Conservation (phyloP, 768 basidiomycete species). For the Vishniacozyma victoriae region DNA sequence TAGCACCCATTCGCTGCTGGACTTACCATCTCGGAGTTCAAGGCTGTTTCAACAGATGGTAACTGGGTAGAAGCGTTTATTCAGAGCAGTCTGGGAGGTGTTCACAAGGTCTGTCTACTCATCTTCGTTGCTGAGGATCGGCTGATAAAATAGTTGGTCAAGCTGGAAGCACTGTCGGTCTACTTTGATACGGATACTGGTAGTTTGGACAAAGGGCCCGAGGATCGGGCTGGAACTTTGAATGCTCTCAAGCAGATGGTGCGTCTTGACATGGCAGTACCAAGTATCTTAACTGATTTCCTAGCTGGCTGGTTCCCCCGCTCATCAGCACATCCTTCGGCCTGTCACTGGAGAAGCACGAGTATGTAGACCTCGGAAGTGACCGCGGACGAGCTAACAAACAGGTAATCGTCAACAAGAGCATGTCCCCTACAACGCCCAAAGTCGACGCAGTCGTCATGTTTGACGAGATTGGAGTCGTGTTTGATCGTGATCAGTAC, state of each 20-base stretch:
- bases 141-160: slow-evolving; percentile 62
- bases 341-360: slow-evolving; percentile 93
- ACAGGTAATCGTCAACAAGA: slow-evolving; percentile 79
- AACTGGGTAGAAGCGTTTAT: slow-evolving; percentile 88
- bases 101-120: slow-evolving; percentile 66
- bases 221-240: slow-evolving; percentile 58
- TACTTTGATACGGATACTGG: slow-evolving; percentile 92
- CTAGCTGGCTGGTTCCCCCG: slow-evolving; percentile 40
- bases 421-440: slow-evolving; percentile 65
- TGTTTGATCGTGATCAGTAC: slow-evolving; percentile 89
- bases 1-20: slow-evolving; percentile 95
- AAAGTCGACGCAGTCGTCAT: slow-evolving; percentile 78
- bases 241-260: slow-evolving; percentile 72
- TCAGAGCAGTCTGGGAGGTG: slow-evolving; percentile 73
- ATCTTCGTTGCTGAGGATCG: neutral
- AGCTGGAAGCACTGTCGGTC: slow-evolving; percentile 74
- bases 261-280: slow-evolving; percentile 7
- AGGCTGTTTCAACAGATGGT: slow-evolving; percentile 79
- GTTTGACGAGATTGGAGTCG: slow-evolving; percentile 88
- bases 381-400: neutral
- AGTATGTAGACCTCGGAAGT: slow-evolving; percentile 50
- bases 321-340: slow-evolving; percentile 89
- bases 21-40: slow-evolving; percentile 77
- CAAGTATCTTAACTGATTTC: neutral
- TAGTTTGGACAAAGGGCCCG: slow-evolving; percentile 61